Base-by-base conservation (phyloP, 139 green algal genomes). In the Chlamydomonas sphaeroides region DNA sequence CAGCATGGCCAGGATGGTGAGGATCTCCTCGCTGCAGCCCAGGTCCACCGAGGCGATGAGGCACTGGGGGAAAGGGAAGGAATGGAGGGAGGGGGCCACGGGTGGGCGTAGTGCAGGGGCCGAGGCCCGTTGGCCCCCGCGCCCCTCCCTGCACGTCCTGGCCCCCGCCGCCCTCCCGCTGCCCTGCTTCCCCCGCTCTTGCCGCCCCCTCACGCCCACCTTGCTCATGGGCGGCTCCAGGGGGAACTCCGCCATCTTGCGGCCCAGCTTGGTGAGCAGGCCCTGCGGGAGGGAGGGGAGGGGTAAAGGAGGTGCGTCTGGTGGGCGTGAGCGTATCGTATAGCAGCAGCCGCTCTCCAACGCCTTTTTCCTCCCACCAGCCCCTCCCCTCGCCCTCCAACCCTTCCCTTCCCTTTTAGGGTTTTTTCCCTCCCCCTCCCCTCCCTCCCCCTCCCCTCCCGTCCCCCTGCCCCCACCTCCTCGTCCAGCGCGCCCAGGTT, bases 221-320 rank as follows among this genome's bases (percentile, higher is more conserved):
- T 99, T 99, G 86, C 90, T 95, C 88, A 99, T 96, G 39, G 96
- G 97, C 15, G 97, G 97, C 87, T 99, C 97, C 33, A 99, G 89
- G 3, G 97, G 97, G 87, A 99, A 99, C 93, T 99, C 97, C 0
- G 97, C 97, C 97, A 99, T 99, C 86, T 99, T 99, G 68, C 97
- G 90, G 25, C 97, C 97, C 78, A 99, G 93, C 65, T 94, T 88
- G 35, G 97, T 99, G 20, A 99, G 93, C 91, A 99, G 86, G 35
- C 97, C 97, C 71, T 79, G 51, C 25, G 33, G n/a, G n/a, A n/a
- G 25, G 26, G 39, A 11, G 25, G 66, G 66, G 39, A 32, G 65
- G 35, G 65, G 65, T 14, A 20, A 18, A 3, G 49, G 49, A 20
- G 49, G 49, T 26, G n/a, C n/a, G n/a, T n/a, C n/a, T n/a, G n/a